A percentile compares a stretch with the other conserved stretches of the same genome.
phyloP scores from a whole-genome alignment of 257 asterid genomes.

The Gardenia jasminoides region DNA sequence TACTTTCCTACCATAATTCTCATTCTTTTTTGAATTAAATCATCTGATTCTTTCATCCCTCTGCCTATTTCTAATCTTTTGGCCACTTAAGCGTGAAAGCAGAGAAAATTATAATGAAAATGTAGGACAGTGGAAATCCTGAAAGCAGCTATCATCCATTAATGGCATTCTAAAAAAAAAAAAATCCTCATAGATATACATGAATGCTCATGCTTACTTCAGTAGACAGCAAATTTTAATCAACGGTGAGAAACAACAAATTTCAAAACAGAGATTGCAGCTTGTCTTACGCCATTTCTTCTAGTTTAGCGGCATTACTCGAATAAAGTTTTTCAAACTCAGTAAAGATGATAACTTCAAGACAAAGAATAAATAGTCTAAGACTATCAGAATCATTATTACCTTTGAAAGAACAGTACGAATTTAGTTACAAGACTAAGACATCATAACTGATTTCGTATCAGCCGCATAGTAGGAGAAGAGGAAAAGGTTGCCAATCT shows the following conservation, averaged over 20 bases:
- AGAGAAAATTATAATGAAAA: not conserved
- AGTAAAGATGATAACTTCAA: slow-evolving; percentile 10
- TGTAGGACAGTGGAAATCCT: not conserved
- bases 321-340: not conserved
- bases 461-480: not conserved
- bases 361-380: slow-evolving; percentile 5
- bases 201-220: not conserved
- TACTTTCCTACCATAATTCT: not conserved
- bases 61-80: not conserved
- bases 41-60: not conserved
- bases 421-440: slow-evolving; percentile 16
- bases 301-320: not conserved
- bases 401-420: slow-evolving; percentile 2
- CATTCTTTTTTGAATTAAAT: not conserved
- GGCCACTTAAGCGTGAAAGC: not conserved
- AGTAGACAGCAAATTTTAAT: not conserved
- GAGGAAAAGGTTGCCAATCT: not conserved
- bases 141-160: too few species aligned
- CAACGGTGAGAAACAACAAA: not conserved
- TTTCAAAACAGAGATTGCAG: not conserved
- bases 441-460: slow-evolving; percentile 14
- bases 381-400: not conserved
- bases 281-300: not conserved
- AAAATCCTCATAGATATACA: not conserved
- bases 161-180: not conserved